Evolutionary conservation across 2,329 filamentous ascomycete species (phyloP), one percentile per base, ranked within the genome.

Genomic region (Camillea tinctor): DNA sequence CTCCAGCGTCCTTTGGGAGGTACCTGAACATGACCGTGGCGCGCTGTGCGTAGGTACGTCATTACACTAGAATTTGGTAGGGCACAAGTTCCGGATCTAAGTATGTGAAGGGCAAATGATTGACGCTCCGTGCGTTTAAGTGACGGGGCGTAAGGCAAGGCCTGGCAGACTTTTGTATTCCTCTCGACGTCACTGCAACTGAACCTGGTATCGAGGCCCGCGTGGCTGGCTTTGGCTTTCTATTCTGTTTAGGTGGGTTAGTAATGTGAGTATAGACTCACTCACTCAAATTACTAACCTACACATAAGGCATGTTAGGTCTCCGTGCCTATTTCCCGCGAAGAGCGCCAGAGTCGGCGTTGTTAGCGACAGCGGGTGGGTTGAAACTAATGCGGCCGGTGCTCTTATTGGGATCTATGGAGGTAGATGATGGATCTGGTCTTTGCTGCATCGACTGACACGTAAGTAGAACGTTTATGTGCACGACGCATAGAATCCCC

Each of bases 401-500:
- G 49, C 48, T 61, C 52, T 61, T 53, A 64, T 62, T 63, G 63
- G 58, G 60, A 66, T 63, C 60, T 64, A 60, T n/a, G n/a, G n/a
- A n/a, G 58, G 59, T 60, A 58, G 48, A 44, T 26, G 21, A 44
- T 50, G 21, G 11, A 48, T 44, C 36, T 40, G 24, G 19, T 26
- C 26, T 36, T 15, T 59, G 56, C 56, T 62, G 59, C 60, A 64
- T 57, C 36, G 69, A 72, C 65, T 72, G 71, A 72, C 71, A 73
- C 71, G 71, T 73, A 73, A 71, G 71, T 73, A 71, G 70, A 70
- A 67, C 57, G 62, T 66, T 30, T 64, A 65, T 66, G 64, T 63
- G 59, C 58, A 62, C 60, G 50, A 64, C 61, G 58, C 58, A 68
- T 59, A 61, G 60, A 58, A 61, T 65, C 61, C 59, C 60, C 26